Percentiles rank a stretch among this genome's conserved stretches.
phyloP scores from a whole-genome alignment of 1,284 basidiomycete species.

The Cryptococcus sp. region DNA sequence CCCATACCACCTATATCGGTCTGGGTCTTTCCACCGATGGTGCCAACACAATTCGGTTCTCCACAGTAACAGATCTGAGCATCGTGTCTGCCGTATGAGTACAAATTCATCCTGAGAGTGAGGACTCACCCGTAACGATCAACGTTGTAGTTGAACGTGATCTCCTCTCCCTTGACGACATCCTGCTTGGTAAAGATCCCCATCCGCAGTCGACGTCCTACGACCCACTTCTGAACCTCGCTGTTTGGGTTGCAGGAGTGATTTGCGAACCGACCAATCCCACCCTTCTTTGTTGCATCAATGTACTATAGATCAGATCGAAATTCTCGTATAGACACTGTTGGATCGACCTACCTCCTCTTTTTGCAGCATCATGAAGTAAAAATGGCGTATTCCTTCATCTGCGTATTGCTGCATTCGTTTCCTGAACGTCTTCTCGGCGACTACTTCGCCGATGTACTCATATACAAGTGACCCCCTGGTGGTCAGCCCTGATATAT shows the following conservation, averaged over 20 bases:
- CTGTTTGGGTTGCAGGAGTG: conserved; percentile 98
- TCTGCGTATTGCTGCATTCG: conserved; percentile 91
- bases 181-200: conserved; percentile 91
- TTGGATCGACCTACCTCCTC: conserved; percentile 70
- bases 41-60: conserved; percentile 92
- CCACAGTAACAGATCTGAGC: conserved; percentile 95
- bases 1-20: conserved; percentile 92
- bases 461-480: conserved; percentile 79
- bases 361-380: conserved; percentile 99
- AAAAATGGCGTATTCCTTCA: conserved; percentile 94
- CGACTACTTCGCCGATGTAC: conserved; percentile 96
- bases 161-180: conserved; percentile 79
- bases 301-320: conserved; percentile 66
- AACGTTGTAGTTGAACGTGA: conserved; percentile 99
- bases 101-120: neutral
- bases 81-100: conserved; percentile 63
- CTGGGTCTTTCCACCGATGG: conserved; percentile 97
- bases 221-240: conserved; percentile 98
- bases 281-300: conserved; percentile 95
- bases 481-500: neutral
- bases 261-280: conserved; percentile 94
- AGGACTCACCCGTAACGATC: conserved; percentile 87
- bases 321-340: neutral
- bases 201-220: conserved; percentile 89
- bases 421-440: conserved; percentile 78